phyloP scores from a whole-genome alignment of 108 stramenopile species.

The Licmophora abbreviata region DNA sequence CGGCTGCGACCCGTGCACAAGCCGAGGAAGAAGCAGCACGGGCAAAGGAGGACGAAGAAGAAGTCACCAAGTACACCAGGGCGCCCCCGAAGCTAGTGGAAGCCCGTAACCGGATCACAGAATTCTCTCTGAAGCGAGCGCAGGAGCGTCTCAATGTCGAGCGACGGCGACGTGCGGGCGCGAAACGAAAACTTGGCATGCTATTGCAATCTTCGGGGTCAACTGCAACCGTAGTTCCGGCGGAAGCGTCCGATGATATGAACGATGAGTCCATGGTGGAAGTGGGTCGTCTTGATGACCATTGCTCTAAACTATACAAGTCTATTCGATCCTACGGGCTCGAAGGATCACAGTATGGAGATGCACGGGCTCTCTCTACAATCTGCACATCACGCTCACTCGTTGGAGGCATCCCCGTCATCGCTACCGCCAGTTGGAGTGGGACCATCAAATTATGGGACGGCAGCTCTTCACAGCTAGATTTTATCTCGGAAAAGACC shows the following conservation, averaged over 20 bases:
- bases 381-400: conserved; percentile 33
- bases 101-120: conserved; percentile 62
- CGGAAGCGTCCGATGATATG: conserved; percentile 9
- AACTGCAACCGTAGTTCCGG: neutral
- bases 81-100: conserved; percentile 71
- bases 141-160: conserved; percentile 58
- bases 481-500: conserved; percentile 43
- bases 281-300: conserved; percentile 46
- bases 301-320: conserved; percentile 44
- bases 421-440: conserved; percentile 89
- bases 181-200: conserved; percentile 39
- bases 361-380: conserved; percentile 55
- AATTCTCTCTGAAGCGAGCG: conserved; percentile 67
- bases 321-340: conserved; percentile 44
- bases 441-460: conserved; percentile 91
- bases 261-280: conserved; percentile 22
- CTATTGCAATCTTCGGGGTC: conserved; percentile 3
- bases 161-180: conserved; percentile 43
- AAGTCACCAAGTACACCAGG: conserved; percentile 82
- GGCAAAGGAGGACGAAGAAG: conserved; percentile 24
- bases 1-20: conserved; percentile 5
- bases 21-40: conserved; percentile 8
- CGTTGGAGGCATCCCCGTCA: conserved; percentile 28
- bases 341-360: conserved; percentile 83
- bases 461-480: conserved; percentile 55